These are phyloP conservation scores for Xylaria curta DNA, from an alignment of 495 filamentous ascomycete species.

Conservation along the genomic window DNA sequence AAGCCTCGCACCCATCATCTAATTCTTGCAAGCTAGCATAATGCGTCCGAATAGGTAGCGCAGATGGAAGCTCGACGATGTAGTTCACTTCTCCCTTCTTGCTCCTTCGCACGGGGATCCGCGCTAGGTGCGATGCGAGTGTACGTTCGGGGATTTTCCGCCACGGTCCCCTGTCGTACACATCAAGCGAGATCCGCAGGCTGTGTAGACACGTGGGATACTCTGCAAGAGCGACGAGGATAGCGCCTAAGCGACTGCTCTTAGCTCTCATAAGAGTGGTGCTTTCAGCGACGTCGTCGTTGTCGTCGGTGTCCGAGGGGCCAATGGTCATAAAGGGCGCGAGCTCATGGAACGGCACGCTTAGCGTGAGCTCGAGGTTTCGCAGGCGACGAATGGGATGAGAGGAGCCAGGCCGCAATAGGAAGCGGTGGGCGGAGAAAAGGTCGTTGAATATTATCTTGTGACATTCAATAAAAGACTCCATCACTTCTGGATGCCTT, in stretches of 20 bases:
- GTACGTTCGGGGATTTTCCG: conserved; percentile 38
- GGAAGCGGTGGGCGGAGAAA: conserved; percentile 41
- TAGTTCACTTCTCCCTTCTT: conserved; percentile 25
- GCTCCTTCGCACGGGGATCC: conserved; percentile 27
- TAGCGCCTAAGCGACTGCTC: conserved; percentile 8
- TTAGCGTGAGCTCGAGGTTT: conserved; percentile 38
- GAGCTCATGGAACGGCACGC: conserved; percentile 37
- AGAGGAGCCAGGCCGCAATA: conserved; percentile 33
- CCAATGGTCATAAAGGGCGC: conserved; percentile 28
- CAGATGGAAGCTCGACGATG: conserved; percentile 37
- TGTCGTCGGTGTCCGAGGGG: conserved; percentile 3
- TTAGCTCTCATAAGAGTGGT: not conserved
- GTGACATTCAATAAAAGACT: conserved; percentile 39
- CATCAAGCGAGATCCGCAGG: conserved; percentile 39
- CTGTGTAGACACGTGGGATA: conserved; percentile 36
- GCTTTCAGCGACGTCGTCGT: not conserved
- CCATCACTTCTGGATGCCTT: conserved; percentile 41
- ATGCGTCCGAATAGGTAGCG: conserved; percentile 33
- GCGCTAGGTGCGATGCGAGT: conserved; percentile 26
- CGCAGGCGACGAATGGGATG: conserved; percentile 32
- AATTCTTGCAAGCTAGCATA: conserved; percentile 30
- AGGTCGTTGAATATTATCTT: conserved; percentile 40
- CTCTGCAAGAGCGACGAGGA: conserved; percentile 20
- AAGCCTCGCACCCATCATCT: not conserved
- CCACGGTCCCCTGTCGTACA: conserved; percentile 42